phyloP scores from a whole-genome alignment of 805 yeast genomes.

The Kazachstania psychrophila region DNA sequence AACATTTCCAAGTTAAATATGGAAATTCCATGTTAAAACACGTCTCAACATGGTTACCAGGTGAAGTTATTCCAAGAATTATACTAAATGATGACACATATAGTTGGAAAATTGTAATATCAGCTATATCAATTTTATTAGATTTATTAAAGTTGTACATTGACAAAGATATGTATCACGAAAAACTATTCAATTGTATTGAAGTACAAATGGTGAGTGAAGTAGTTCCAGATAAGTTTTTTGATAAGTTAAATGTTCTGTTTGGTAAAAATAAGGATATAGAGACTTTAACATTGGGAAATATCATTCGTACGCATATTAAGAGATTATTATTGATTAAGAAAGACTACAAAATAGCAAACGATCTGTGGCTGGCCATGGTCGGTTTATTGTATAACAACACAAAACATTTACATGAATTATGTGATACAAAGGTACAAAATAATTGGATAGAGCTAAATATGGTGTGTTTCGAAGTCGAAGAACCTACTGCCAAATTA shows the following conservation, averaged over 20 bases:
- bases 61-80: conserved; percentile 20
- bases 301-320: conserved; percentile 13
- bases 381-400: conserved; percentile 21
- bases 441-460: conserved; percentile 19
- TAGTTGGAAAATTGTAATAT: conserved; percentile 13
- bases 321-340: conserved; percentile 10
- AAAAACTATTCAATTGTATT: conserved; percentile 9
- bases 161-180: conserved; percentile 6
- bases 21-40: conserved; percentile 17
- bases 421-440: conserved; percentile 5
- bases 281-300: conserved; percentile 11
- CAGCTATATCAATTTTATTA: conserved; percentile 16
- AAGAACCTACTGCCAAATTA: conserved; percentile 7
- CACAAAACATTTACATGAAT: conserved; percentile 3
- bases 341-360: conserved; percentile 19
- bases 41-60: conserved; percentile 19
- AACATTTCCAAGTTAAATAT: conserved; percentile 16
- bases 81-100: conserved; percentile 14
- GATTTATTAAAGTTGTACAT: conserved; percentile 20
- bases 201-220: conserved; percentile 6
- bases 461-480: conserved; percentile 10
- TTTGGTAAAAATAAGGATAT: not conserved
- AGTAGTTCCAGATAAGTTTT: conserved; percentile 9
- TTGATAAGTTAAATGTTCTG: conserved; percentile 1
- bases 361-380: conserved; percentile 26